Conservation (phyloP, 2,329 filamentous ascomycete genomes). For the Nigrospora oryzae region DNA sequence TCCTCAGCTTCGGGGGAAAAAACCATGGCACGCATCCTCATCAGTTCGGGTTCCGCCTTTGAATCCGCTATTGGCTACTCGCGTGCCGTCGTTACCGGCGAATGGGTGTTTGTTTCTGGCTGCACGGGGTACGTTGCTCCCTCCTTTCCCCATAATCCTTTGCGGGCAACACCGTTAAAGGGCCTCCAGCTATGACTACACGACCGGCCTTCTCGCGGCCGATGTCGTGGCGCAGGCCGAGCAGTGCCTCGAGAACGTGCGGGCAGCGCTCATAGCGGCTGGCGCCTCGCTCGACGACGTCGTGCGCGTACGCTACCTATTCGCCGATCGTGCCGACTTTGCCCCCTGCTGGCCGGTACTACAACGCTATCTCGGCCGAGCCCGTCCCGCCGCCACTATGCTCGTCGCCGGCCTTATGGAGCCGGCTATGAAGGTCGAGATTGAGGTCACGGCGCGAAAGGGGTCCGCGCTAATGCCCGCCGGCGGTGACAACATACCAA, state of each 20-base stretch:
- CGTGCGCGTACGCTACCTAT: slow-evolving; percentile 42
- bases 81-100: slow-evolving; percentile 40
- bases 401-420: slow-evolving; percentile 41
- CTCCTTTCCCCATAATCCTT: neutral
- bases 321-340: slow-evolving; percentile 39
- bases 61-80: slow-evolving; percentile 47
- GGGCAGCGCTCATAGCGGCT: slow-evolving; percentile 33
- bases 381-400: slow-evolving; percentile 47
- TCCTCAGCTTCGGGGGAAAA: neutral
- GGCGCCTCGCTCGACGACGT: slow-evolving; percentile 34
- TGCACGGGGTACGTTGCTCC: slow-evolving; percentile 36
- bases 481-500: too few relatives aligned
- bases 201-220: slow-evolving; percentile 32
- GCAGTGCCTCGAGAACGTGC: slow-evolving; percentile 39
- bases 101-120: slow-evolving; percentile 44
- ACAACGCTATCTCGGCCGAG: slow-evolving; percentile 37
- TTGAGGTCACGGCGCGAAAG: slow-evolving; percentile 13
- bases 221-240: slow-evolving; percentile 39
- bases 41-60: slow-evolving; percentile 42
- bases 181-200: slow-evolving; percentile 37
- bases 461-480: neutral
- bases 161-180: neutral
- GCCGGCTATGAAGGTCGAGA: slow-evolving; percentile 31
- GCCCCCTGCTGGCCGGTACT: slow-evolving; percentile 39
- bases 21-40: slow-evolving; percentile 26